Evolutionary conservation across 768 basidiomycete species (phyloP).

Genomic region (Leccinum imitatum): DNA sequence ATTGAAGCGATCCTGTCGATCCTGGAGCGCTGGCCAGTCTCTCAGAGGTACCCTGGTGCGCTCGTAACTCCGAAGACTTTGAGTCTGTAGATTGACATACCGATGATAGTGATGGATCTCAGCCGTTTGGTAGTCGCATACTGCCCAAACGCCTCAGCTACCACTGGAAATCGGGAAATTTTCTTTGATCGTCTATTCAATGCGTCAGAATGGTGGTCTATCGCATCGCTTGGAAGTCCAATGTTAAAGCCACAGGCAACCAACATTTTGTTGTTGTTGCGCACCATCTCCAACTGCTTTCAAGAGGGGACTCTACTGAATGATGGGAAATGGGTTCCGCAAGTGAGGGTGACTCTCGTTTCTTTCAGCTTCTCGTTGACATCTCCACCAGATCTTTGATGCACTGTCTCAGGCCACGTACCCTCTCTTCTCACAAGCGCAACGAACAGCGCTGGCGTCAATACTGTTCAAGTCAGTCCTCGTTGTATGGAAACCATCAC

Average conservation of each 20-base stretch:
- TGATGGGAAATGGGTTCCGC: constrained; percentile 50
- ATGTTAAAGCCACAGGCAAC: constrained; percentile 76
- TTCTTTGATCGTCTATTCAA: constrained; percentile 65
- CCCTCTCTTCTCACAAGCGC: constrained; percentile 59
- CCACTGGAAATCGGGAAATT: constrained; percentile 42
- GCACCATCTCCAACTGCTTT: constrained; percentile 79
- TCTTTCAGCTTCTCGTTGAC: constrained; percentile 8
- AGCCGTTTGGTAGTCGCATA: constrained; percentile 71
- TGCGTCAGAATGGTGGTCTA: constrained; percentile 60
- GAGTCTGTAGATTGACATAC: constrained; percentile 2
- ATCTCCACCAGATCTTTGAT: constrained; percentile 52
- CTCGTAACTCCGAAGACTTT: background rate
- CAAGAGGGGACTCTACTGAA: constrained; percentile 48
- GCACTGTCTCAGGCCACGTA: constrained; percentile 52
- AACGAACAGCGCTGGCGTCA: constrained; percentile 77
- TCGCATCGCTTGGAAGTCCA: constrained; percentile 50
- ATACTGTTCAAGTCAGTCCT: constrained; percentile 81
- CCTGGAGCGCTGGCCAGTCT: constrained; percentile 71
- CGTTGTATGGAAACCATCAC: background rate
- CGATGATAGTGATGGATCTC: constrained; percentile 74
- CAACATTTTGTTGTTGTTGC: constrained; percentile 76
- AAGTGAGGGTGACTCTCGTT: constrained; percentile 37
- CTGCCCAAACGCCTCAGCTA: constrained; percentile 51
- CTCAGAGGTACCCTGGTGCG: constrained; percentile 71
- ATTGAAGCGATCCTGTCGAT: constrained; percentile 62